These are phyloP conservation scores for Phyllosticta capitalensis DNA, from an alignment of 2,329 filamentous ascomycete genomes.

Conservation along the genomic window DNA sequence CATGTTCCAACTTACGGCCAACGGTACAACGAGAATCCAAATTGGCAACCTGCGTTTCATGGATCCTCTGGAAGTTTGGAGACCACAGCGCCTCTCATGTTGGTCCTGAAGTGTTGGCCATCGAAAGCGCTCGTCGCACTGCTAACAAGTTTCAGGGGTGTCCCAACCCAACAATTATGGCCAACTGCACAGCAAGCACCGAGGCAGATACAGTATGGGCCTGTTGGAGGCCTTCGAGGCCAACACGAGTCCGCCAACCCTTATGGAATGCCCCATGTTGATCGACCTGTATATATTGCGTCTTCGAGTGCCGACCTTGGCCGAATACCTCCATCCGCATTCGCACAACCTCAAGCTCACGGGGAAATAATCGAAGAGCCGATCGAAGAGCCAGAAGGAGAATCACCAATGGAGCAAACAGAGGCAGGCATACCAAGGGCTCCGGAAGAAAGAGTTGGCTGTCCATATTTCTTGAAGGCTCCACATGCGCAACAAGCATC, in stretches of 20 bases:
- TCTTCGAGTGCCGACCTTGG: neutral
- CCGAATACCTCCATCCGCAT: neutral
- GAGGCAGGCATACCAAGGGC: neutral
- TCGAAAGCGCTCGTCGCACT: neutral
- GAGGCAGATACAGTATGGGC: too few species aligned
- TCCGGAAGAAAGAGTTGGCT: neutral
- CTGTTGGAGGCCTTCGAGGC: neutral
- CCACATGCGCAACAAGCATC: neutral
- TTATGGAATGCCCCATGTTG: neutral
- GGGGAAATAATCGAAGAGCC: neutral
- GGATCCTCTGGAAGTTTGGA: neutral
- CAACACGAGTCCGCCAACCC: neutral
- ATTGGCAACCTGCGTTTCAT: neutral
- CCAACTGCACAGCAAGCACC: neutral
- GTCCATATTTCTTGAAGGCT: neutral
- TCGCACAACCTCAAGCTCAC: neutral
- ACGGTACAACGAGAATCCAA: neutral
- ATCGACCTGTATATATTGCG: neutral
- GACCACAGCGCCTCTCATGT: neutral
- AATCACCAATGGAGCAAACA: neutral
- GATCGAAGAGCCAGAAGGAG: neutral
- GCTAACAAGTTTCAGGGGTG: neutral
- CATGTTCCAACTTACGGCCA: neutral
- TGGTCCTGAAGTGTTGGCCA: neutral
- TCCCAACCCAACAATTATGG: neutral